These are phyloP conservation scores for Punctularia strigosozonata DNA, from an alignment of 768 basidiomycete genomes.

Conservation along the genomic window DNA sequence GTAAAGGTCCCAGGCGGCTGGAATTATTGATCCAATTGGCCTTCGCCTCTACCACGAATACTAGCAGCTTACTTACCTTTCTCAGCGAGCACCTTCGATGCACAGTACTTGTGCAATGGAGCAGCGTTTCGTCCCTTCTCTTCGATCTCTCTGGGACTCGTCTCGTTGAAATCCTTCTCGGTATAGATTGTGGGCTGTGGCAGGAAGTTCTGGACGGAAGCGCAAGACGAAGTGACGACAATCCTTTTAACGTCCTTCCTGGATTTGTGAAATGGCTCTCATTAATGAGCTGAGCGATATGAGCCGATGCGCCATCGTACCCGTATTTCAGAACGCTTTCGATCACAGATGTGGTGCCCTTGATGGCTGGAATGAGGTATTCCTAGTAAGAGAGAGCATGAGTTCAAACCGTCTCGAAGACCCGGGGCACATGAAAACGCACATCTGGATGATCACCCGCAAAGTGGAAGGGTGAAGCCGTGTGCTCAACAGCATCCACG, in stretches of 20 bases:
- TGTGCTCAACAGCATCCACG: slow-evolving; percentile 29
- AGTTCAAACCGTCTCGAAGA: background rate
- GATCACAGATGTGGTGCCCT: slow-evolving; percentile 56
- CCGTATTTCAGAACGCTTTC: slow-evolving; percentile 43
- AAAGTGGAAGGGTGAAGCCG: slow-evolving; percentile 22
- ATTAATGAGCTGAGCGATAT: no score
- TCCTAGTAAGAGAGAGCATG: no score
- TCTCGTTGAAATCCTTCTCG: slow-evolving; percentile 51
- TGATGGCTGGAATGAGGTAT: slow-evolving; percentile 68
- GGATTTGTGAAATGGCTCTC: no score
- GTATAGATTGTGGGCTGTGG: slow-evolving; percentile 18
- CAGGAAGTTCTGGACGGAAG: slow-evolving; percentile 23
- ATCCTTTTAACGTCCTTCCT: slow-evolving; percentile 38
- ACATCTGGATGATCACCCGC: slow-evolving; percentile 8
- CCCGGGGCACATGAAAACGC: slow-evolving; percentile 1
- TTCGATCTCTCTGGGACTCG: slow-evolving; percentile 27
- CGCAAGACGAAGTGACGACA: slow-evolving; percentile 49
- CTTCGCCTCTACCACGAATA: background rate
- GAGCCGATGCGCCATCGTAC: slow-evolving; percentile 16
- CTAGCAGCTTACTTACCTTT: slow-evolving; percentile 21
- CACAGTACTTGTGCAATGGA: slow-evolving; percentile 34
- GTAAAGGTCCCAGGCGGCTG: slow-evolving; percentile 23
- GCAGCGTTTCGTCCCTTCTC: slow-evolving; percentile 34
- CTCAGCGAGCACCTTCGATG: slow-evolving; percentile 59
- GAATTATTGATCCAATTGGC: slow-evolving; percentile 8